Evolutionary conservation across 2,329 filamentous ascomycete genomes (phyloP).

Genomic region (Fusarium citri): DNA sequence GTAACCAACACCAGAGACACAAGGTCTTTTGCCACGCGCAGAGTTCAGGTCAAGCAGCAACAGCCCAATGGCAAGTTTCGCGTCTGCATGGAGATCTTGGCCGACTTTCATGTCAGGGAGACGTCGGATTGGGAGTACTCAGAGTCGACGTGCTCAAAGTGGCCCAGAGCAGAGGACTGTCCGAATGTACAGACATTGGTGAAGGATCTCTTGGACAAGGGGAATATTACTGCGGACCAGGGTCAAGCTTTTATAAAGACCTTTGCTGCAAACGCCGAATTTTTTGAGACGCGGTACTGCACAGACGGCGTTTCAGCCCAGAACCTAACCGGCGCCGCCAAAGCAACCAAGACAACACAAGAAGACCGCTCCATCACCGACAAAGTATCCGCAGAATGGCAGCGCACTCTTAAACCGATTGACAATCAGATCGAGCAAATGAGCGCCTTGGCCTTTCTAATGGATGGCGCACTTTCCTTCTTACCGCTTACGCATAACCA

Average conservation of each 20-base stretch:
- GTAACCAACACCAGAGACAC: constrained; percentile 57
- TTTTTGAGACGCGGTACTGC: constrained; percentile 53
- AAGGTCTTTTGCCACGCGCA: constrained; percentile 60
- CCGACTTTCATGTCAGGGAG: constrained; percentile 61
- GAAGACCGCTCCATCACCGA: constrained; percentile 49
- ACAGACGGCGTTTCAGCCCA: constrained; percentile 57
- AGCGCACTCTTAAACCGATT: constrained; percentile 44
- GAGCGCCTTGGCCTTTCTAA: constrained; percentile 55
- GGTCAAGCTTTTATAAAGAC: constrained; percentile 38
- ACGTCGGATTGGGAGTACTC: constrained; percentile 52
- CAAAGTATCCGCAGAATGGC: constrained; percentile 58
- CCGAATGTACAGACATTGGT: constrained; percentile 22
- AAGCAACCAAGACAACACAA: constrained; percentile 54
- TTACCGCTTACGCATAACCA: constrained; percentile 57
- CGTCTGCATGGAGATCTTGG: constrained; percentile 56
- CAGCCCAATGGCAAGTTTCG: constrained; percentile 52
- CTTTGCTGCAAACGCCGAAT: constrained; percentile 47
- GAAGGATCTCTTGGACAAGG: constrained; percentile 35
- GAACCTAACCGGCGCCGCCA: constrained; percentile 56
- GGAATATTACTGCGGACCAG: constrained; percentile 41
- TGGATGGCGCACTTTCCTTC: constrained; percentile 59
- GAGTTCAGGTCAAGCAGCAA: constrained; percentile 58
- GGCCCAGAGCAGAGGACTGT: constrained; percentile 46
- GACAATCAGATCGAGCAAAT: constrained; percentile 48
- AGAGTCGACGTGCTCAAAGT: constrained; percentile 49